Conservation (phyloP, 2,329 filamentous ascomycete genomes). For the Neofusicoccum ribis region DNA sequence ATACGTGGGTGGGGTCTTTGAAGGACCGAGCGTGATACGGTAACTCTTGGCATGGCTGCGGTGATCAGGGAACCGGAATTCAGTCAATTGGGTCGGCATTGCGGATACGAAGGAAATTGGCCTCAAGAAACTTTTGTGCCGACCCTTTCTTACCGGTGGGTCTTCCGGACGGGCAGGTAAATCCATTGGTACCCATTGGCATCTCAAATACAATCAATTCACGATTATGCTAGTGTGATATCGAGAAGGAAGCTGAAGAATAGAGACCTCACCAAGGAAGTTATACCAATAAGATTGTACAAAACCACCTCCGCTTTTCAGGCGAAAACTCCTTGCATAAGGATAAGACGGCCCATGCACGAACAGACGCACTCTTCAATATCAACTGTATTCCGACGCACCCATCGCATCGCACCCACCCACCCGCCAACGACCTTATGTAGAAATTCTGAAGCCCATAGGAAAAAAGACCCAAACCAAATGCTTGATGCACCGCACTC, state of each 20-base stretch:
- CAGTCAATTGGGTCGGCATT: neutral
- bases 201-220: neutral
- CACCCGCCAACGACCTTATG: neutral
- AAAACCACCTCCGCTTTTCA: neutral
- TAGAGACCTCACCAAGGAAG: neutral
- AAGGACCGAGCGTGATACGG: neutral
- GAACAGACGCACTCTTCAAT: neutral
- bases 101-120: neutral
- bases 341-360: neutral
- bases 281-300: neutral
- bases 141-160: too few relatives aligned
- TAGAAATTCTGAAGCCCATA: neutral
- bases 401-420: neutral
- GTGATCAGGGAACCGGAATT: neutral
- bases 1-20: neutral
- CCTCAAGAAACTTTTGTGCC: too few relatives aligned
- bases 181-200: too few relatives aligned
- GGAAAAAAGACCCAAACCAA: neutral
- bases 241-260: neutral
- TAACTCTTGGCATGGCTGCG: neutral
- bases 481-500: slow-evolving; percentile 15
- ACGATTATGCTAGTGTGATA: neutral
- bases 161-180: too few relatives aligned
- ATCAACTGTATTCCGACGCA: neutral
- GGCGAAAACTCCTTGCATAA: neutral